Percentiles rank a stretch among this genome's conserved stretches.
phyloP scores from a whole-genome alignment of 768 basidiomycete species.

The Xerocomus spinulosus region DNA sequence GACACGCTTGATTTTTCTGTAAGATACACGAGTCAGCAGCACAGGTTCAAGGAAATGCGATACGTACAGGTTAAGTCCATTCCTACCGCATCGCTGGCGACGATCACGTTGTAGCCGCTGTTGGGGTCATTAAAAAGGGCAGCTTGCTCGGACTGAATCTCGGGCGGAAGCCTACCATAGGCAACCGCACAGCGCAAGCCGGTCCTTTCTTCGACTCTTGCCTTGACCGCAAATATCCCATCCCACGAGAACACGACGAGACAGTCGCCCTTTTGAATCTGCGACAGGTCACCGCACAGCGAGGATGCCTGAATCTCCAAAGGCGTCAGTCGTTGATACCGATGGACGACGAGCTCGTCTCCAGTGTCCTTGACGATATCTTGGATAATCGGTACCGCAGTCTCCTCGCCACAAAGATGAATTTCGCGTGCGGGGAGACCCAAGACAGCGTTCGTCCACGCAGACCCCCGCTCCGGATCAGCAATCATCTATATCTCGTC shows the following conservation, averaged over 20 bases:
- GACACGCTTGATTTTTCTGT: slow-evolving; percentile 86
- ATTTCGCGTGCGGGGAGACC: slow-evolving; percentile 74
- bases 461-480: slow-evolving; percentile 69
- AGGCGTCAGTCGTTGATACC: slow-evolving; percentile 87
- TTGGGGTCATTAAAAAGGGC: slow-evolving; percentile 81
- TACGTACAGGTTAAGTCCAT: slow-evolving; percentile 93
- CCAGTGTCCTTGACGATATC: slow-evolving; percentile 68
- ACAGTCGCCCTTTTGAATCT: slow-evolving; percentile 80
- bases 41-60: neutral
- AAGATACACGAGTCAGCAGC: neutral
- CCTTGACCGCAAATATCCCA: slow-evolving; percentile 74
- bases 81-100: slow-evolving; percentile 93
- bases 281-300: slow-evolving; percentile 54
- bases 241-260: slow-evolving; percentile 79
- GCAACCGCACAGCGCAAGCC: slow-evolving; percentile 85
- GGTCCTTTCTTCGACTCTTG: slow-evolving; percentile 62
- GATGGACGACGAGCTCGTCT: slow-evolving; percentile 73
- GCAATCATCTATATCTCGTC: slow-evolving; percentile 98
- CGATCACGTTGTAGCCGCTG: slow-evolving; percentile 83
- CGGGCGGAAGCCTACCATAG: slow-evolving; percentile 89
- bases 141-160: slow-evolving; percentile 89
- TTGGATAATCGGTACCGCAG: slow-evolving; percentile 77
- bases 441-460: slow-evolving; percentile 81
- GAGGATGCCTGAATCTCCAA: slow-evolving; percentile 63
- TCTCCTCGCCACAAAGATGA: slow-evolving; percentile 95